Percentiles rank a stretch among this genome's conserved stretches.
These are phyloP conservation scores for Peniophora sp. DNA, from an alignment of 1,284 basidiomycete genomes.

Conservation along the genomic window DNA sequence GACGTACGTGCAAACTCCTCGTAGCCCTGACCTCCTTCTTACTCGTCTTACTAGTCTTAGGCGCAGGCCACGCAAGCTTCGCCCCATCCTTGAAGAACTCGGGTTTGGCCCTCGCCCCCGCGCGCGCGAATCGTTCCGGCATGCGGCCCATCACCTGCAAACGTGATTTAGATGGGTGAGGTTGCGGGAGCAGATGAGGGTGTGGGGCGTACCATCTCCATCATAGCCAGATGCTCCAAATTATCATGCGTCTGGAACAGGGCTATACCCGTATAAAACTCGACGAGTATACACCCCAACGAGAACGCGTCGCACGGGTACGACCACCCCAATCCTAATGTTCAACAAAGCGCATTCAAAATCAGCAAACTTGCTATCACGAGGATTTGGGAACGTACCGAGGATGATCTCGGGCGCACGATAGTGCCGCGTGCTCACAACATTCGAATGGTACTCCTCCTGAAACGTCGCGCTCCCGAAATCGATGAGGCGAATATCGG, in stretches of 20 bases:
- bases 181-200: no score
- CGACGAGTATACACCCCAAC: conserved; percentile 96
- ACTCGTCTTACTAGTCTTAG: conserved; percentile 81
- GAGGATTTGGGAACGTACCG: no score
- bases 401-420: conserved; percentile 99
- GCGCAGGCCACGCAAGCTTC: conserved; percentile 89
- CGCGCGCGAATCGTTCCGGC: conserved; percentile 76
- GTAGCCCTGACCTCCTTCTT: conserved; percentile 91
- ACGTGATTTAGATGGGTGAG: no score
- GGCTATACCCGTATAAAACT: conserved; percentile 96
- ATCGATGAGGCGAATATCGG: conserved; percentile 95
- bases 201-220: conserved; percentile 67
- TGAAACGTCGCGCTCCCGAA: conserved; percentile 99
- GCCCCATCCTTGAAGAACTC: conserved; percentile 87
- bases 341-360: no score
- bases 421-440: conserved; percentile 97
- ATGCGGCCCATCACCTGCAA: conserved; percentile 81
- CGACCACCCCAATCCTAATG: conserved; percentile 91
- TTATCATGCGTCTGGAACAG: conserved; percentile 99
- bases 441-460: conserved; percentile 96
- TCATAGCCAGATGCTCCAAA: conserved; percentile 98
- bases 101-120: conserved; percentile 70
- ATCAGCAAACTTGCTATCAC: conserved; percentile 2
- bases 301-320: conserved; percentile 99
- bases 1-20: conserved; percentile 64